Evolutionary conservation across 345 rosid genomes (phyloP).

Genomic region (Sonneratia alba): DNA sequence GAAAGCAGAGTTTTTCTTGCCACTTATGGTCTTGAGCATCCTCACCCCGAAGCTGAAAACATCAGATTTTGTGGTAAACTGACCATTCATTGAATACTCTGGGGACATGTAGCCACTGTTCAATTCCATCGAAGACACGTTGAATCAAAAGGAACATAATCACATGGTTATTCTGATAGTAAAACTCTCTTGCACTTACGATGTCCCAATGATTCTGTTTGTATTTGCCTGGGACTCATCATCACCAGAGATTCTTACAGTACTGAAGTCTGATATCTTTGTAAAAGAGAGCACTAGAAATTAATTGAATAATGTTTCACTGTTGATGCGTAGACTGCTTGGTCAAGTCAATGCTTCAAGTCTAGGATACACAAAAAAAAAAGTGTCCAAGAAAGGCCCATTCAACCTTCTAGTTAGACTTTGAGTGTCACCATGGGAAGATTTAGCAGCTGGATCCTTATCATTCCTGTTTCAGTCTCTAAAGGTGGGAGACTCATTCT

Average conservation of each 20-base stretch:
- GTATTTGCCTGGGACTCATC: neutral
- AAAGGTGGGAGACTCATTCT: no score
- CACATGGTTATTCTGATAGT: neutral
- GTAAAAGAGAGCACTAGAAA: no score
- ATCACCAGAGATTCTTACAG: neutral
- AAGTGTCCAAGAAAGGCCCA: no score
- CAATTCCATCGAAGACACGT: neutral
- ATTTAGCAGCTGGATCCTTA: no score
- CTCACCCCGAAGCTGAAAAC: neutral
- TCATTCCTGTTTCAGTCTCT: no score
- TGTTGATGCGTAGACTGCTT: no score
- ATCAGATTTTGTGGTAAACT: neutral
- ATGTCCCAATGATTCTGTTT: neutral
- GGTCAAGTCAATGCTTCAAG: no score
- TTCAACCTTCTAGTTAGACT: no score
- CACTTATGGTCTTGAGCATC: neutral
- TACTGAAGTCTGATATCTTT: conserved; percentile 1
- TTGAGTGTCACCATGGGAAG: no score
- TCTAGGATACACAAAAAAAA: no score
- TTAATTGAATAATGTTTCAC: no score
- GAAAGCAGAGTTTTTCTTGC: neutral
- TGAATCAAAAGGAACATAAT: no score
- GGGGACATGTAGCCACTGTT: neutral
- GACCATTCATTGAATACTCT: neutral
- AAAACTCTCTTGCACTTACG: neutral